Conservation (phyloP, 169 alveolate species). For the Plasmodium vivax region DNA sequence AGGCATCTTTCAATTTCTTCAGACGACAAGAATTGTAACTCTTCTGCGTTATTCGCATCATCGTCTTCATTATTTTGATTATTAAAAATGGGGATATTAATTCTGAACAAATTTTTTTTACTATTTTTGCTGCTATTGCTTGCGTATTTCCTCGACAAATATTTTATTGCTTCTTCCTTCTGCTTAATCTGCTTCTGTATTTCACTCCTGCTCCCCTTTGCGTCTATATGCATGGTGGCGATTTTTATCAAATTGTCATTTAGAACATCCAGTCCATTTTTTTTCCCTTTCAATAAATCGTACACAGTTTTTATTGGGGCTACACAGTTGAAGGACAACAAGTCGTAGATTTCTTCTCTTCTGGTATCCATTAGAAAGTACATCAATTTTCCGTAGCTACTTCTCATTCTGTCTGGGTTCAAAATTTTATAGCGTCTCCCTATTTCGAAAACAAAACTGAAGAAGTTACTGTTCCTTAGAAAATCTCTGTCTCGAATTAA, state of each 20-base stretch:
- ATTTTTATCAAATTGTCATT: conserved; percentile 86
- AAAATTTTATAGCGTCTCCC: conserved; percentile 92
- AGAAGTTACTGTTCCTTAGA: conserved; percentile 85
- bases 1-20: conserved; percentile 93
- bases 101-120: conserved; percentile 69
- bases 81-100: conserved; percentile 78
- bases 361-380: conserved; percentile 92
- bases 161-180: conserved; percentile 85
- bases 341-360: conserved; percentile 88
- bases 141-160: conserved; percentile 78
- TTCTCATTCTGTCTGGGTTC: conserved; percentile 93
- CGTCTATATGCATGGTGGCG: conserved; percentile 88
- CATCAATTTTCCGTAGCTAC: conserved; percentile 91
- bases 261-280: conserved; percentile 86
- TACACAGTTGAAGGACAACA: conserved; percentile 87
- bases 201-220: conserved; percentile 71
- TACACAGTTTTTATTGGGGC: conserved; percentile 90
- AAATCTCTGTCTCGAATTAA: conserved; percentile 87
- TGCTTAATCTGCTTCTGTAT: conserved; percentile 84
- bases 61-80: conserved; percentile 68
- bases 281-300: conserved; percentile 83
- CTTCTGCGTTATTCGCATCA: conserved; percentile 66
- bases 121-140: conserved; percentile 40
- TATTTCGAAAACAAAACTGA: conserved; percentile 90
- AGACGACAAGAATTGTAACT: conserved; percentile 79